A percentile compares a stretch with the other conserved stretches of the same genome.
These are phyloP conservation scores for Neolecta irregularis DNA, from an alignment of 1,139 yeast genomes.

Conservation along the genomic window DNA sequence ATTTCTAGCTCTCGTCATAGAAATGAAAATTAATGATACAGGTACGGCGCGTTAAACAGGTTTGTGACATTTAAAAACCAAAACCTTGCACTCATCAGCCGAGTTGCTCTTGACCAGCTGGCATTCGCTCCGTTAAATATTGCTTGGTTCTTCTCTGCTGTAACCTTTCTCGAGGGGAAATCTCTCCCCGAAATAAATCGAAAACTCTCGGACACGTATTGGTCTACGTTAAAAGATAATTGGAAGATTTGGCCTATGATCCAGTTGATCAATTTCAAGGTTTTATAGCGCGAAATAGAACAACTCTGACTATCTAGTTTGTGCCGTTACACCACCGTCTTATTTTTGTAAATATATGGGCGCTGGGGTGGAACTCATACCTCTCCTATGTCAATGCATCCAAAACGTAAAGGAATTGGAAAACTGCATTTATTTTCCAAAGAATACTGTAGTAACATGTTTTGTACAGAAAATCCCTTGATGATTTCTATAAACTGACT, in stretches of 20 bases:
- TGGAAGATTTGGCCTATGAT: slow-evolving; percentile 84
- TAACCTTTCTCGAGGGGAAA: slow-evolving; percentile 50
- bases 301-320: too few relatives aligned
- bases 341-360: slow-evolving; percentile 50
- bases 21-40: neutral
- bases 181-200: slow-evolving; percentile 22
- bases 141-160: slow-evolving; percentile 52
- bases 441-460: too few relatives aligned
- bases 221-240: slow-evolving; percentile 31
- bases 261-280: slow-evolving; percentile 53
- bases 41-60: neutral
- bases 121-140: slow-evolving; percentile 59
- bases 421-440: too few relatives aligned
- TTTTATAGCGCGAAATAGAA: too few relatives aligned
- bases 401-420: too few relatives aligned
- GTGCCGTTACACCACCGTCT: slow-evolving; percentile 58
- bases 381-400: slow-evolving; percentile 41
- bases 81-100: too few relatives aligned
- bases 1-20: slow-evolving; percentile 6
- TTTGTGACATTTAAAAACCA: neutral
- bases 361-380: slow-evolving; percentile 77
- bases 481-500: too few relatives aligned
- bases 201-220: slow-evolving; percentile 14
- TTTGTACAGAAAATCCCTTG: too few relatives aligned
- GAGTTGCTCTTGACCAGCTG: slow-evolving; percentile 39